Percentiles rank a stretch among this genome's conserved stretches.
phyloP scores from a whole-genome alignment of 805 yeast genomes.

The Ascoidea tarda region DNA sequence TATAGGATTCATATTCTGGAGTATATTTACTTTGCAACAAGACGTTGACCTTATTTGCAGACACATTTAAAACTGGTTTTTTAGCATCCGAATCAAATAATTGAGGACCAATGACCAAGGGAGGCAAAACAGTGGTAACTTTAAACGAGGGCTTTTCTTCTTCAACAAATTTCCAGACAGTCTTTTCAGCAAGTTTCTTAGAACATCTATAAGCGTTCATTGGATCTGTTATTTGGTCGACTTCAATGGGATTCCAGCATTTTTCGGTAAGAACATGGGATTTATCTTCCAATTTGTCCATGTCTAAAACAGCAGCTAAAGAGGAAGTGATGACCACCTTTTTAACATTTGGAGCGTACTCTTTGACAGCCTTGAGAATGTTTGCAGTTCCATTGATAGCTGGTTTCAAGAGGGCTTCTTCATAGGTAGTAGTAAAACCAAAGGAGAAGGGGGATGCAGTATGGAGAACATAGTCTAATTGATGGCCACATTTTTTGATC shows the following conservation, averaged over 20 bases:
- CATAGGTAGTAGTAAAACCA: conserved; percentile 26
- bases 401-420: conserved; percentile 33
- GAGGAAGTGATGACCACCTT: conserved; percentile 47
- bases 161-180: conserved; percentile 38
- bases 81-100: conserved; percentile 18
- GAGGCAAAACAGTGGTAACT: conserved; percentile 28
- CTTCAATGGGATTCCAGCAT: conserved; percentile 21
- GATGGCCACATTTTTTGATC: conserved; percentile 22
- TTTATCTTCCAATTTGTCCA: conserved; percentile 5
- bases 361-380: conserved; percentile 28
- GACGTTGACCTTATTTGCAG: conserved; percentile 19
- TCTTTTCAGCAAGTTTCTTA: conserved; percentile 40
- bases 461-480: conserved; percentile 31
- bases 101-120: conserved; percentile 38
- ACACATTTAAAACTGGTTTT: conserved; percentile 21
- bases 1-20: conserved; percentile 13
- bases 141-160: conserved; percentile 24
- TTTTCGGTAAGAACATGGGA: conserved; percentile 17
- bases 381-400: conserved; percentile 42
- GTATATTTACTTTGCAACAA: conserved; percentile 15
- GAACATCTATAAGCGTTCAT: conserved; percentile 27
- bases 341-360: conserved; percentile 28
- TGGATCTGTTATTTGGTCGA: conserved; percentile 8
- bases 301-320: conserved; percentile 30
- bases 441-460: conserved; percentile 35